Conservation (phyloP, 139 green algal species). For the Tetraselmis chui region DNA sequence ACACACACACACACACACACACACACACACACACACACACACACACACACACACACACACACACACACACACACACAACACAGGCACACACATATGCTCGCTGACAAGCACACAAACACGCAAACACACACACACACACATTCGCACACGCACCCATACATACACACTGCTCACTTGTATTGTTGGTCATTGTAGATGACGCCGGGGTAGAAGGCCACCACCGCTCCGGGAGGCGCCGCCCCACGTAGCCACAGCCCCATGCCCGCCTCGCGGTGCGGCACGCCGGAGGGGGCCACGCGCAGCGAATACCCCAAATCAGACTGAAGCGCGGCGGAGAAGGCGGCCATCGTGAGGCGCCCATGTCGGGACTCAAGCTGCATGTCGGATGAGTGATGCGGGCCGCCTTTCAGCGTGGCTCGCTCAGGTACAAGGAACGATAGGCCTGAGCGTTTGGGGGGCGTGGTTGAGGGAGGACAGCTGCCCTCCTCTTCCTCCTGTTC, state of each 20-base stretch:
- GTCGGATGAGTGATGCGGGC: background rate
- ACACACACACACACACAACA: background rate
- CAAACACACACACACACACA: no score
- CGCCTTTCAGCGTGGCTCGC: no score
- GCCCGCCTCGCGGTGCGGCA: conserved; percentile 33
- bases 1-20: no score
- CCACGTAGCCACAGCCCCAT: conserved; percentile 12
- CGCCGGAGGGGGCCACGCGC: conserved; percentile 12
- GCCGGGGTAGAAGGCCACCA: conserved; percentile 63
- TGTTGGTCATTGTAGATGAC: conserved; percentile 36
- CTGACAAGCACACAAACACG: no score
- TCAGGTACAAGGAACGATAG: background rate
- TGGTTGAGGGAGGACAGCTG: no score
- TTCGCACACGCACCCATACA: no score
- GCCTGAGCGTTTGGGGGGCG: no score
- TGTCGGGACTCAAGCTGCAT: background rate
- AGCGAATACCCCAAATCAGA: conserved; percentile 4
- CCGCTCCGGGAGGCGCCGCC: conserved; percentile 16
- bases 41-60: no score
- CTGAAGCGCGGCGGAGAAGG: background rate
- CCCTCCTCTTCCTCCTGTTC: no score
- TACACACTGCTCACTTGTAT: conserved; percentile 26
- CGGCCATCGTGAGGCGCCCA: background rate
- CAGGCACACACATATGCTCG: no score
- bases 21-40: no score